Base-by-base conservation (phyloP, 192 early-diverging fungal species). In the Entomortierella lignicola region DNA sequence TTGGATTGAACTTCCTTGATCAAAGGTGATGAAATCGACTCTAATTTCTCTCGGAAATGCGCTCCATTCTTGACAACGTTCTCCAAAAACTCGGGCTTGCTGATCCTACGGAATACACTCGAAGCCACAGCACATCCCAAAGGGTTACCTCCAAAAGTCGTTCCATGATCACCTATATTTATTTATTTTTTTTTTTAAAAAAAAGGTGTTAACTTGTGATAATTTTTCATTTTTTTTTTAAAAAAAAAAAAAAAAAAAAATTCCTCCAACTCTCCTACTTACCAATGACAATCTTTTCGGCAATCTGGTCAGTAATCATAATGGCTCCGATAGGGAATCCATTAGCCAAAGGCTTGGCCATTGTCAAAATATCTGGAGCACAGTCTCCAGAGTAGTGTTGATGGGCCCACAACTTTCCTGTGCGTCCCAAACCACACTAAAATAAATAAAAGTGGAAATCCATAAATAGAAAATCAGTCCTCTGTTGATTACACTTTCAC, bases 301-400 rank as follows among this genome's bases (percentile, higher is more conserved):
- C 95, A 23, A 98, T 94, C 63, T 85, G 82, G 60, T 90, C 82
- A 60, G 88, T 88, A 55, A 93, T 87, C 71, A 98, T 72, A 60
- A 93, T 89, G n/a, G 96, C 96, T 61, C 98, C 98, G 69, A 99
- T 95, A 17, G 98, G 98, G 37, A 98, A 80, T 58, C 98, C 98
- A 82, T 97, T 98, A 39, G 96, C 98, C 51, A 99, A 86, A 30
- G 98, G 98, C 82, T 99, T 99, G 63, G 98, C 98, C 86, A 97
- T 89, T 27, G 97, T 96, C 55, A 99, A 63, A 43, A 99, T 91
- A 80, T 99, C 98, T 20, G 98, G 98, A 31, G 81, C 85, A 70
- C 89, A 89, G 61, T 89, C 83, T 43, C 82, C 80, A 27, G 85
- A 84, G 55, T 89, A 93, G 72, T 87, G 58, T 55, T 94, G 89